Evolutionary conservation across 768 basidiomycete species (phyloP), one percentile per base, ranked within the genome.

Genomic region (Tephrocybe rancida): DNA sequence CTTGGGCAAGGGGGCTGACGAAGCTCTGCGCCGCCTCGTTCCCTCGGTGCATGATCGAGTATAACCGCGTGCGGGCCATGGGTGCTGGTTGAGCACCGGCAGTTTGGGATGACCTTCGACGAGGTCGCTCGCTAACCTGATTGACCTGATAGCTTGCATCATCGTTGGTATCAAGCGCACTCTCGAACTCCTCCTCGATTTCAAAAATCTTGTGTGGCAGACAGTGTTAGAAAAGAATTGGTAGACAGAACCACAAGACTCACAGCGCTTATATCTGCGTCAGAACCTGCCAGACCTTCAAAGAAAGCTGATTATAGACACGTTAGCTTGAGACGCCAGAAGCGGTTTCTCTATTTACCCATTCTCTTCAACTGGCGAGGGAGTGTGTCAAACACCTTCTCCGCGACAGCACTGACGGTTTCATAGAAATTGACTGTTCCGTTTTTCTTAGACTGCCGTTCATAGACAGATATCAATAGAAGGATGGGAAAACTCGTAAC

Each of bases 401-500:
- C 94, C 3, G 83, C 76, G 3, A 85, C 74, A 41, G 84, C 81
- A 10, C 77, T 67, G 10, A 95, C 57, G 0, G 90, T 91, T 55
- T 96, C 92, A 55, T 83, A 82, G 59, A 95, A 84, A 21, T 80
- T 83, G 2, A 76, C 72, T 0, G 89, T 81, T 1, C 84, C 85
- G 3, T 77, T 80, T 19, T 71, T 76, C 69, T 91, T 91, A 2
- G 87, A 81, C 66, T 94, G 89, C 14, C 95, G 82, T 70, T 96
- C 95, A 64, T 95, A 96, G 48, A 87, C 72, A 2, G 93, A 87
- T 47, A 97, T 93, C 16, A 75, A 56, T 34, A 97, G 69, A 32
- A 98, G 73, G 14, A 95, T 81, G 0, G 95, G 95, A 61, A 96
- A 90, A 60, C 87, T 92, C 4, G 93, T 93, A 21, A 83, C 58